These are phyloP conservation scores for Melampsora americana DNA, from an alignment of 1,284 basidiomycete genomes.

Conservation along the genomic window DNA sequence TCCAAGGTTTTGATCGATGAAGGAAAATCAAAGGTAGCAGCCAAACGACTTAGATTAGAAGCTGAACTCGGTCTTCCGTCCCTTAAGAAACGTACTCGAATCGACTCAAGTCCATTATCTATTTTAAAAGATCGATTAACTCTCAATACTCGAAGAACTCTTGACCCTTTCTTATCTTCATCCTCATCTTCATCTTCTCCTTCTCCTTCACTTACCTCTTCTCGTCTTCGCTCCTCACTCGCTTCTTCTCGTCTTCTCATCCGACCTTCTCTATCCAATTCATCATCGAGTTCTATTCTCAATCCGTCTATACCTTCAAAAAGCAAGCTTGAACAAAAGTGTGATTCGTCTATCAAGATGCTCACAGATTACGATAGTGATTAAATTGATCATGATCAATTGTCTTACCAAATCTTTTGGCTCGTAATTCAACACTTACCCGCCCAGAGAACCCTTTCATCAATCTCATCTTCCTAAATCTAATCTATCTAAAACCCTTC, in stretches of 20 bases:
- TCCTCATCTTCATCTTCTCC: no score
- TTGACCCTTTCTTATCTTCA: constrained; percentile 7
- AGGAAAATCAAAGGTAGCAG: not conserved
- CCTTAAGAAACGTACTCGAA: not conserved
- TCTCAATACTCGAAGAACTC: constrained; percentile 3
- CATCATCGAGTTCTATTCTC: no score
- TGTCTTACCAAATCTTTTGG: no score
- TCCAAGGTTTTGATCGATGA: constrained; percentile 9
- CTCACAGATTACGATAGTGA: no score
- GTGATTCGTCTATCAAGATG: no score
- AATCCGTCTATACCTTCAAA: no score
- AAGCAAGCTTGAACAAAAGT: no score
- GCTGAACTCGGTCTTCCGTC: constrained; percentile 15
- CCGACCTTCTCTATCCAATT: not conserved
- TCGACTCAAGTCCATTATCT: constrained; percentile 16
- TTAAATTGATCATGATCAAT: no score
- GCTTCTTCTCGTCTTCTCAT: not conserved
- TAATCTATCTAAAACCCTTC: no score
- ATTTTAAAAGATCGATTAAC: constrained; percentile 22
- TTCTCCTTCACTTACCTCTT: not conserved
- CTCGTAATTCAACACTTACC: no score
- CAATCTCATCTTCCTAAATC: no score
- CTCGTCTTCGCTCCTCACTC: constrained; percentile 2
- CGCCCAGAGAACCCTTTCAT: no score
- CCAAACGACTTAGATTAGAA: constrained; percentile 21